phyloP scores from a whole-genome alignment of 73 alveolate genomes.

The Paramecium bursaria region DNA sequence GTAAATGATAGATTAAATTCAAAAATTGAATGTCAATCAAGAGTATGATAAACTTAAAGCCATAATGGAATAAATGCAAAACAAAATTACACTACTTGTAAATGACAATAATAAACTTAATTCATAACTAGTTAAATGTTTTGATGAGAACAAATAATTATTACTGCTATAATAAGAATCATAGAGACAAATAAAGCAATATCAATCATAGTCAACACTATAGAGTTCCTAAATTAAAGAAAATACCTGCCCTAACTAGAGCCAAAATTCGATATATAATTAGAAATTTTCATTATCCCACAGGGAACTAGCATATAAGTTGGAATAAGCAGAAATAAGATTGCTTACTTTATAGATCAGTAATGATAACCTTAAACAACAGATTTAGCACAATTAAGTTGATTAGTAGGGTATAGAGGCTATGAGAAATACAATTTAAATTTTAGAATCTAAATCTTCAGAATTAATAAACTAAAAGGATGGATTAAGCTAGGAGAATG shows the following conservation, averaged over 20 bases:
- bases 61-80: slow-evolving; percentile 32
- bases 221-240: background rate
- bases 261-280: background rate
- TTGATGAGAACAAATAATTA: slow-evolving; percentile 12
- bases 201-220: background rate
- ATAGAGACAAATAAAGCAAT: background rate
- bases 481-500: slow-evolving; percentile 21
- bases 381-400: background rate
- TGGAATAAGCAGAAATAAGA: slow-evolving; percentile 47
- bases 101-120: slow-evolving; percentile 27
- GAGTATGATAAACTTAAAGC: slow-evolving; percentile 43
- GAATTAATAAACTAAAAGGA: slow-evolving; percentile 15
- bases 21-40: background rate
- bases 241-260: background rate
- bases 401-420: background rate
- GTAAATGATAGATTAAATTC: background rate
- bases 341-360: slow-evolving; percentile 31
- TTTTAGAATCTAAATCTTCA: slow-evolving; percentile 38
- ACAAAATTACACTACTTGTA: background rate
- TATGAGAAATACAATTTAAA: background rate
- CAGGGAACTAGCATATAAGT: slow-evolving; percentile 49
- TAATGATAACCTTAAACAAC: slow-evolving; percentile 45
- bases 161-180: background rate
- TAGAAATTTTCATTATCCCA: slow-evolving; percentile 1
- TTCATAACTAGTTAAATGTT: background rate